phyloP scores from a whole-genome alignment of 2,329 filamentous ascomycete genomes.

The Ophiocordyceps camponoti-floridani region DNA sequence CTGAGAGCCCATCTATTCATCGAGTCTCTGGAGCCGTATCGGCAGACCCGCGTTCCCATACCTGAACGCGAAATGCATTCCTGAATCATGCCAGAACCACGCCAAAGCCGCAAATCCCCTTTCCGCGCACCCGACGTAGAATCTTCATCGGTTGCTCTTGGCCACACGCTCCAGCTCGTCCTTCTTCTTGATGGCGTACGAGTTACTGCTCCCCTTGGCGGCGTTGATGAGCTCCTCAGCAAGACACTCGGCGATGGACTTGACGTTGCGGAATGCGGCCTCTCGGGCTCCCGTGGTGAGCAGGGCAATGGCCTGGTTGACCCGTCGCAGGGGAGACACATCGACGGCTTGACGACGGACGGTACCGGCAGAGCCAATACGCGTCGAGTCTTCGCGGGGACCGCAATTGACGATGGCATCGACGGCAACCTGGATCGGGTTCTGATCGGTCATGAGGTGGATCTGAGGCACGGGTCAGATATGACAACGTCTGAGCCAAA shows the following conservation, averaged over 20 bases:
- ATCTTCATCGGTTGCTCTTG: conserved; percentile 95
- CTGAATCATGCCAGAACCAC: conserved; percentile 27
- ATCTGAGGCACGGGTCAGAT: conserved; percentile 40
- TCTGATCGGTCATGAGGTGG: conserved; percentile 99
- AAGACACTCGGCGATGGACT: conserved; percentile 98
- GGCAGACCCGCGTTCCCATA: conserved; percentile 26
- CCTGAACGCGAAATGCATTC: conserved; percentile 28
- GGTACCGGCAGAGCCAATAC: conserved; percentile 98
- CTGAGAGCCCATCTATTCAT: conserved; percentile 24
- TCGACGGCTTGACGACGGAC: conserved; percentile 99
- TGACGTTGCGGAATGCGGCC: conserved; percentile 99
- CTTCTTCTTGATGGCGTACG: conserved; percentile 99
- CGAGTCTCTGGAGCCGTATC: conserved; percentile 23
- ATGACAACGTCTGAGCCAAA: background rate
- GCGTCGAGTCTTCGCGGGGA: conserved; percentile 98
- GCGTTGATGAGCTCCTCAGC: conserved; percentile 99
- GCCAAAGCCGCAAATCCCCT: conserved; percentile 22
- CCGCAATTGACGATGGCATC: conserved; percentile 99
- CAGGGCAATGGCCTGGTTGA: conserved; percentile 99
- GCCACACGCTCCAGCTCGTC: conserved; percentile 99
- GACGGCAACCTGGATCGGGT: conserved; percentile 98
- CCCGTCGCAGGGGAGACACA: conserved; percentile 96
- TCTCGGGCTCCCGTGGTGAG: conserved; percentile 98
- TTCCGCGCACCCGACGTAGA: conserved; percentile 10
- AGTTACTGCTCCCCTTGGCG: conserved; percentile 99